Percentiles rank a stretch among this genome's conserved stretches.
Evolutionary conservation across 495 filamentous ascomycete species (phyloP).

Genomic region (Lepraria neglecta): DNA sequence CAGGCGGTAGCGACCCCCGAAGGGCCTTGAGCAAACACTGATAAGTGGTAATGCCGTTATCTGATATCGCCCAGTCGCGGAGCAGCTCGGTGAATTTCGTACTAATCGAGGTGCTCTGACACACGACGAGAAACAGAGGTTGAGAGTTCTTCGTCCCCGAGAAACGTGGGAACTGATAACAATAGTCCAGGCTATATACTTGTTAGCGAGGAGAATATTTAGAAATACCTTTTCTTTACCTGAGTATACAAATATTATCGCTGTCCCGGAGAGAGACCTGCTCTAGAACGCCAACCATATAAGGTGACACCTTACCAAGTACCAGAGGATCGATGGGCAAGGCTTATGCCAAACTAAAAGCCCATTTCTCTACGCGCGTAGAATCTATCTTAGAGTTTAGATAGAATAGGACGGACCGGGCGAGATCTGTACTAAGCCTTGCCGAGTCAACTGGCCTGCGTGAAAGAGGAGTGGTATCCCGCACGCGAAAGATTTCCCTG

Average conservation of each 20-base stretch:
- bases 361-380: neutral
- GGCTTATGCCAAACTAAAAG: neutral
- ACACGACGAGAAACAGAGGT: constrained; percentile 2
- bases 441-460: neutral
- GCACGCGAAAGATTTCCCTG: constrained; percentile 4
- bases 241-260: neutral
- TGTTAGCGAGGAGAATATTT: neutral
- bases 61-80: neutral
- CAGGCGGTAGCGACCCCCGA: neutral
- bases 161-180: constrained; percentile 3
- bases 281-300: constrained; percentile 1
- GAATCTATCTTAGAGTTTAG: neutral
- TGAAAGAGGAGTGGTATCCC: neutral
- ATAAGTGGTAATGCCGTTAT: neutral
- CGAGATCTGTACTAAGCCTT: constrained; percentile 3
- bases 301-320: neutral
- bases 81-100: constrained; percentile 2
- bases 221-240: constrained; percentile 8
- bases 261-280: neutral
- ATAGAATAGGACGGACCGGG: constrained; percentile 8
- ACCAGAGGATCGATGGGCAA: constrained; percentile 8
- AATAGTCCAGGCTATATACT: neutral
- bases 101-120: neutral
- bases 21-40: constrained; percentile 4
- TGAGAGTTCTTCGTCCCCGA: neutral